Evolutionary conservation across 2,329 filamentous ascomycete species (phyloP).

Genomic region (Beauveria medogensis): DNA sequence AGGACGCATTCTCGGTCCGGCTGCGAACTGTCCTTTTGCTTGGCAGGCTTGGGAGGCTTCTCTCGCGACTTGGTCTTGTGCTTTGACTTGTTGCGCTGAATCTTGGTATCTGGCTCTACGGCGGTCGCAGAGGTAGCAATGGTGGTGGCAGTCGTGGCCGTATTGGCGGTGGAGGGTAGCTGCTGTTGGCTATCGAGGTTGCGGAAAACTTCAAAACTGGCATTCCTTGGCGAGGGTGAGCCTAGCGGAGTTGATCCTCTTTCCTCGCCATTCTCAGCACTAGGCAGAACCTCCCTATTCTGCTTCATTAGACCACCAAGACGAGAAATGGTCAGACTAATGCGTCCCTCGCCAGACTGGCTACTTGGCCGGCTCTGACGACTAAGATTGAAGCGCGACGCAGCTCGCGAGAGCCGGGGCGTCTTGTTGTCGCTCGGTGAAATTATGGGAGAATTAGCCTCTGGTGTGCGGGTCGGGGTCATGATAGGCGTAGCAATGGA

Average conservation of each 20-base stretch:
- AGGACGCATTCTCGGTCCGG: slow-evolving; percentile 41
- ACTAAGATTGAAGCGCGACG: slow-evolving; percentile 43
- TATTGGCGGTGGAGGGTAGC: neutral
- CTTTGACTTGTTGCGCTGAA: slow-evolving; percentile 22
- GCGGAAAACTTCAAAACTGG: slow-evolving; percentile 23
- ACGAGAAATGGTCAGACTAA: slow-evolving; percentile 50
- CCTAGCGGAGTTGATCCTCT: slow-evolving; percentile 7
- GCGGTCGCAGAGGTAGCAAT: neutral
- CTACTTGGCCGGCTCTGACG: slow-evolving; percentile 48
- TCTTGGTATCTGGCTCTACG: slow-evolving; percentile 16
- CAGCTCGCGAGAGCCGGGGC: slow-evolving; percentile 49
- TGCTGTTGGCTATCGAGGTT: slow-evolving; percentile 19
- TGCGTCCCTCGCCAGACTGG: slow-evolving; percentile 49
- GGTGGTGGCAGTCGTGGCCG: neutral
- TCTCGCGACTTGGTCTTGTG: slow-evolving; percentile 32
- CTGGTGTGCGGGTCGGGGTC: slow-evolving; percentile 27
- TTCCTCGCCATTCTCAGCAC: neutral
- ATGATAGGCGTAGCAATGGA: slow-evolving; percentile 29
- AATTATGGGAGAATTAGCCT: slow-evolving; percentile 27
- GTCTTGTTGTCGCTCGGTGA: slow-evolving; percentile 46
- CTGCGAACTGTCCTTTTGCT: slow-evolving; percentile 20
- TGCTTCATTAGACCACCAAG: slow-evolving; percentile 42
- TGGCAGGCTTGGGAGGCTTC: slow-evolving; percentile 27
- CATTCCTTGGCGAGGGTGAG: slow-evolving; percentile 19
- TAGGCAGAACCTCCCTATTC: slow-evolving; percentile 38